Base-by-base conservation (phyloP, 2,329 filamentous ascomycete species). In the Apiospora kogelbergensis region DNA sequence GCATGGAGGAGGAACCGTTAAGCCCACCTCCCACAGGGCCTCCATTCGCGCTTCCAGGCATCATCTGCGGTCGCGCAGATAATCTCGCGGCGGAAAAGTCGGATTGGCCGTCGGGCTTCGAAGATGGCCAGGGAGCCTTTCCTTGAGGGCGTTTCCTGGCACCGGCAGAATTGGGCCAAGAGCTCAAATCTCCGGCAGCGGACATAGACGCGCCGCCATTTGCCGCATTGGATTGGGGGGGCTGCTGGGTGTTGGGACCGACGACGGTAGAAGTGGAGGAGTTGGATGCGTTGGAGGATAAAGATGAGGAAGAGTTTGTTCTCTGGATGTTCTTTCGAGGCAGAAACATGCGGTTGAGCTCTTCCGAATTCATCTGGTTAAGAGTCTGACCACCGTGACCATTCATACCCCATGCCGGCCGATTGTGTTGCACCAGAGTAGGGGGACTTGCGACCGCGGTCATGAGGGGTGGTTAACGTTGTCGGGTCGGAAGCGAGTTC, bases 231-330 rank as follows among this genome's bases (percentile, higher is more conserved):
- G 40, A 24, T 41, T 63, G 66, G n/a, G 33, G 33, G 20, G 22
- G 24, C 66, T 30, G 48, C 66, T 67, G 66, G 17, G 41, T 42
- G 30, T 37, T 63, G 33, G 53, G 66, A 33, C 66, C 66, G 24
- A 60, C 37, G 11, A 92, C 84, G 68, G 91, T 92, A 2, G 91
- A 89, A 13, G 82, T 84, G 6, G 89, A 90, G 20, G 88, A 87
- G 69, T 81, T 82, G 41, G 89, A 90, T 0, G 85, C 83, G 48
- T 84, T 88, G 65, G 89, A 89, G 17, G 93, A 92, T 72, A 97
- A 86, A 63, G 95, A 97, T 4, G 94, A 97, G 69, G 94, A 96
- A 44, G 95, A 98, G 84, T 94, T 97, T 77, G 91, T 91, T 79
- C 95, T 90, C 80, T 95, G 93, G 71, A 94, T 86, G 78, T 88